Evolutionary conservation across 805 yeast genomes (phyloP).

Genomic region (Candida palmyrensis): DNA sequence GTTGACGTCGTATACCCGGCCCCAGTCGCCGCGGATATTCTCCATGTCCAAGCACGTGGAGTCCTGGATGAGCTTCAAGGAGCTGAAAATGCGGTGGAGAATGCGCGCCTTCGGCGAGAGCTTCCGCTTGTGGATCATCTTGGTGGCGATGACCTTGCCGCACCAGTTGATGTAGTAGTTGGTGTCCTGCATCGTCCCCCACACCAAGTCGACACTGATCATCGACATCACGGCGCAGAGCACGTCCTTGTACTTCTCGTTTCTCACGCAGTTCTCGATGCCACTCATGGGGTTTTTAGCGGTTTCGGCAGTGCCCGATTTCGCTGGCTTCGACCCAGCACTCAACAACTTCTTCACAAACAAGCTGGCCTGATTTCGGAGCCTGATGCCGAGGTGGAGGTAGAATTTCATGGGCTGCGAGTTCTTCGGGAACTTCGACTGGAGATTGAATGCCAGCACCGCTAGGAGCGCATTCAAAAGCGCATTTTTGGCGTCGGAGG

Average conservation of each 20-base stretch:
- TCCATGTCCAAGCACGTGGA: conserved; percentile 49
- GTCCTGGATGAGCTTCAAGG: conserved; percentile 71
- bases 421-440: conserved; percentile 63
- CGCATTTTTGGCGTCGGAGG: conserved; percentile 74
- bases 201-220: conserved; percentile 83
- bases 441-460: conserved; percentile 75
- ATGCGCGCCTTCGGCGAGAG: conserved; percentile 72
- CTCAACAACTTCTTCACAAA: conserved; percentile 55
- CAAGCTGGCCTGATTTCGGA: conserved; percentile 68
- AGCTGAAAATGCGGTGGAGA: conserved; percentile 73
- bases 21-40: conserved; percentile 31
- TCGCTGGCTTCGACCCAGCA: too few species aligned
- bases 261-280: conserved; percentile 43
- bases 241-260: conserved; percentile 75
- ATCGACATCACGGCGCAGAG: conserved; percentile 77
- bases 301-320: conserved; percentile 22
- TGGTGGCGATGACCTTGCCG: conserved; percentile 64
- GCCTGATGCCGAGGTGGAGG: conserved; percentile 64
- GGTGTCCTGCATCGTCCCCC: conserved; percentile 90
- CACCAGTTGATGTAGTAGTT: conserved; percentile 70
- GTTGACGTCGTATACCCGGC: conserved; percentile 28
- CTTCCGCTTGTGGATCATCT: conserved; percentile 59
- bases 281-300: conserved; percentile 32
- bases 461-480: conserved; percentile 74
- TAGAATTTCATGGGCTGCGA: conserved; percentile 65